Evolutionary conservation across 1,284 basidiomycete species (phyloP), one percentile per base, ranked within the genome.

Genomic region (Xerocomus nothofagi): DNA sequence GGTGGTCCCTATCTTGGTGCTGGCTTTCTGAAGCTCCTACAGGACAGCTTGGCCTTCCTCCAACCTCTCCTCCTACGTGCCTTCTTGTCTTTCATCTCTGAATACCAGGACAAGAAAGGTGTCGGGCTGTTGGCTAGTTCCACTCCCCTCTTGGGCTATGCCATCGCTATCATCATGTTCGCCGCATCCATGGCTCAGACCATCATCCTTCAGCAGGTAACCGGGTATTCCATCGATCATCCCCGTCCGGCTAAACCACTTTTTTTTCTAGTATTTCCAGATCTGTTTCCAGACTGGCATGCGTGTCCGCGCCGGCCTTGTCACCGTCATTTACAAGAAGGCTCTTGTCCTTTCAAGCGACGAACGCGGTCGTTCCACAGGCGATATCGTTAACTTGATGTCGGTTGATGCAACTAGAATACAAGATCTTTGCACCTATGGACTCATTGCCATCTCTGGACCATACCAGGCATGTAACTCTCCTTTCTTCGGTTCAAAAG

Each of bases 301-400:
- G 93, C 85, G 93, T 15, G 82, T 97, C 38, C 85, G 93, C 36
- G 88, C 91, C 0, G 93, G 94, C 1, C 78, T 98, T 18, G 82
- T 98, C 31, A 86, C 86, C 0, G 80, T 81, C 1, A 91, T 96
- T 47, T 98, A 95, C 73, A 77, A 86, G 54, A 97, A 98, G 68
- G 81, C 91, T 0, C 76, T 98, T 18, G 78, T 90, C 1, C 78
- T 98, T 18, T 91, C 90, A 8, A 93, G 87, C 57, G 87, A 93
- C 51, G 93, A 92, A 62, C 82, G 88, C 4, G 78, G 68, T 10
- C 82, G 89, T 31, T 81, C 89, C 0, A 86, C 91, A 0, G 95
- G 95, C 4, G 93, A 98, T 63, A 93, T 97, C 43, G 92, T 97
- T 58, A 98, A 98, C 65, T 71, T 97, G 24, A 95, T 96, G 88